Conservation (phyloP, 306 rosid genomes). For the Sesbania bispinosa region DNA sequence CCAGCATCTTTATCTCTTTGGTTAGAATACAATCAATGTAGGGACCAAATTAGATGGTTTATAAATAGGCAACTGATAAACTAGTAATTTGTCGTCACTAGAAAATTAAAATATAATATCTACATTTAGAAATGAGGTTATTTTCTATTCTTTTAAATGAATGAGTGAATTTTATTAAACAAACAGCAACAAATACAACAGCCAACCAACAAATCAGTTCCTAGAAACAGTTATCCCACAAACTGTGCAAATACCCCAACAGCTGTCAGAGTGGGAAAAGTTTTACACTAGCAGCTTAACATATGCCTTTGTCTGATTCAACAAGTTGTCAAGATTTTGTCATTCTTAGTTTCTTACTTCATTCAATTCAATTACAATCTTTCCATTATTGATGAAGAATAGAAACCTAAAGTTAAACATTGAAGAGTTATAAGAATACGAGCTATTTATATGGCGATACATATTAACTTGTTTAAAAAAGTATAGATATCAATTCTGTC, state of each 20-base stretch:
- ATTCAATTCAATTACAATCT: slow-evolving; percentile 11
- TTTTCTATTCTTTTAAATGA: neutral
- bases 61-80: neutral
- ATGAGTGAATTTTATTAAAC: neutral
- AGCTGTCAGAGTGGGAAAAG: slow-evolving; percentile 7
- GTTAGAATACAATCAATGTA: slow-evolving; percentile 8
- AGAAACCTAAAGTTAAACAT: slow-evolving; percentile 6
- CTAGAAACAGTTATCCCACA: slow-evolving; percentile 12
- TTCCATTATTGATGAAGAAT: neutral
- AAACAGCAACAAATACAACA: neutral
- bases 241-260: slow-evolving; percentile 2
- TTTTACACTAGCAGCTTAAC: slow-evolving; percentile 2
- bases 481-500: neutral
- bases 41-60: neutral
- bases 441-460: neutral
- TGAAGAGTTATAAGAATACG: neutral
- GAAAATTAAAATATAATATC: neutral
- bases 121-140: neutral
- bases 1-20: neutral
- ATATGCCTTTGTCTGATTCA: neutral
- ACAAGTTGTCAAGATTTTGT: neutral
- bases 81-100: neutral
- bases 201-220: neutral
- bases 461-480: slow-evolving; percentile 1
- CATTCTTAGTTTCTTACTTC: slow-evolving; percentile 11